Evolutionary conservation across 306 rosid genomes (phyloP).

Genomic region (Oxytropis ochrocephala): DNA sequence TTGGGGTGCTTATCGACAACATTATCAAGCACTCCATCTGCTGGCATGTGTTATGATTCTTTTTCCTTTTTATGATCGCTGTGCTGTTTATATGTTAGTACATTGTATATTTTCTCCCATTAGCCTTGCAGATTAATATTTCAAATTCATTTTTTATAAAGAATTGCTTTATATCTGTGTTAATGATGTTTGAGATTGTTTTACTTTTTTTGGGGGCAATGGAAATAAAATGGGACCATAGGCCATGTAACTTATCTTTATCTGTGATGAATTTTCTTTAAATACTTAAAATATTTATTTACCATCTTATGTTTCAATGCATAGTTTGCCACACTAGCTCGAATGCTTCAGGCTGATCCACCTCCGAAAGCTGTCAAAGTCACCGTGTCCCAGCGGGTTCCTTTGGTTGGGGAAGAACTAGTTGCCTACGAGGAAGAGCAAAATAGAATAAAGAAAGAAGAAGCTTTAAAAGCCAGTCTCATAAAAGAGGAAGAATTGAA

Average conservation of each 20-base stretch:
- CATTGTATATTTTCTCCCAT: no score
- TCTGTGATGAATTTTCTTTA: neutral
- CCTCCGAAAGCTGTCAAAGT: constrained; percentile 99
- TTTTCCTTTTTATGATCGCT: no score
- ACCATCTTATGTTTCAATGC: constrained; percentile 17
- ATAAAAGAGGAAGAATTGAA: constrained; percentile 80
- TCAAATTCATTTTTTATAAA: no score
- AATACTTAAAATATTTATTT: neutral
- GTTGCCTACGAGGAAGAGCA: constrained; percentile 95
- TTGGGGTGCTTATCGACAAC: no score
- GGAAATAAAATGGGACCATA: neutral
- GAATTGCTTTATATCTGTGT: neutral
- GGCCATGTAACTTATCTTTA: neutral
- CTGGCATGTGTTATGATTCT: no score
- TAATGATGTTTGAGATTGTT: neutral
- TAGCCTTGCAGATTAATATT: no score
- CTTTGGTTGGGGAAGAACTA: constrained; percentile 90
- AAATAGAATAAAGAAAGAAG: constrained; percentile 79
- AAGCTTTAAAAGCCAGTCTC: constrained; percentile 81
- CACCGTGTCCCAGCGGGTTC: constrained; percentile 85
- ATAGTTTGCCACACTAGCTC: constrained; percentile 91
- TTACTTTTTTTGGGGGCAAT: neutral
- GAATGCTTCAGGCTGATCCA: constrained; percentile 94
- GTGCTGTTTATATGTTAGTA: no score
- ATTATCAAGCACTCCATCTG: no score